A percentile compares a stretch with the other conserved stretches of the same genome.
phyloP scores from a whole-genome alignment of 225 moss, liverwort and hornwort species.

The Polytrichum commune region DNA sequence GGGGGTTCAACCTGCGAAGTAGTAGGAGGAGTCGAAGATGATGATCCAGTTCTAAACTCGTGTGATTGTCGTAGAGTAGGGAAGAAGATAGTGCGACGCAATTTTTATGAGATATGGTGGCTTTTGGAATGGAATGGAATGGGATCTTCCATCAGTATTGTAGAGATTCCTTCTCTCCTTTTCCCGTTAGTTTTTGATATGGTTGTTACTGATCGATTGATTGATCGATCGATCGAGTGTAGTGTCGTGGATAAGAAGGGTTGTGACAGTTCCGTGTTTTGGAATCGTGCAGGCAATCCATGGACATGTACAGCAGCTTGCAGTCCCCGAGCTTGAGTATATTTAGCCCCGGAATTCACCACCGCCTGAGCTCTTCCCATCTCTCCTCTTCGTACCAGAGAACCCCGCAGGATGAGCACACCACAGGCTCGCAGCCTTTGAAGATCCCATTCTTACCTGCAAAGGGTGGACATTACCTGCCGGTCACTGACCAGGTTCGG shows the following conservation, averaged over 20 bases:
- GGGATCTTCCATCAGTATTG: not conserved
- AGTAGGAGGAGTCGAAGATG: no score
- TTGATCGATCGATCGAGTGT: not conserved
- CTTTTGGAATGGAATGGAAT: not conserved
- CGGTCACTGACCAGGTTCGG: constrained; percentile 13
- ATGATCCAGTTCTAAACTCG: no score
- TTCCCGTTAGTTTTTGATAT: not conserved
- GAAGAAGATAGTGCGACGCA: no score
- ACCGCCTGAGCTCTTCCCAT: constrained; percentile 61
- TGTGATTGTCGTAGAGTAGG: no score
- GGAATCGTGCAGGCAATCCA: constrained; percentile 68
- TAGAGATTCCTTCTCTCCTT: not conserved
- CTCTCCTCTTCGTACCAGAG: constrained; percentile 50
- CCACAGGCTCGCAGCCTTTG: constrained; percentile 34
- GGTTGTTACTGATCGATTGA: not conserved
- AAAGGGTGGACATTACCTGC: constrained; percentile 19
- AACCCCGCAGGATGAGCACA: constrained; percentile 14
- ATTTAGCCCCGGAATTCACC: constrained; percentile 68
- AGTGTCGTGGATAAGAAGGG: not conserved
- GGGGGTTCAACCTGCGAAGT: no score
- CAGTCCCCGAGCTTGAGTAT: constrained; percentile 67
- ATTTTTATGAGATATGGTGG: not conserved
- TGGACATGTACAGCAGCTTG: constrained; percentile 74
- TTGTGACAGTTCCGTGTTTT: not conserved
- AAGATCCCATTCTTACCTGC: constrained; percentile 48